Evolutionary conservation across 2,329 filamentous ascomycete species (phyloP), one percentile per base, ranked within the genome.

Genomic region (Pseudopyricularia javanii): DNA sequence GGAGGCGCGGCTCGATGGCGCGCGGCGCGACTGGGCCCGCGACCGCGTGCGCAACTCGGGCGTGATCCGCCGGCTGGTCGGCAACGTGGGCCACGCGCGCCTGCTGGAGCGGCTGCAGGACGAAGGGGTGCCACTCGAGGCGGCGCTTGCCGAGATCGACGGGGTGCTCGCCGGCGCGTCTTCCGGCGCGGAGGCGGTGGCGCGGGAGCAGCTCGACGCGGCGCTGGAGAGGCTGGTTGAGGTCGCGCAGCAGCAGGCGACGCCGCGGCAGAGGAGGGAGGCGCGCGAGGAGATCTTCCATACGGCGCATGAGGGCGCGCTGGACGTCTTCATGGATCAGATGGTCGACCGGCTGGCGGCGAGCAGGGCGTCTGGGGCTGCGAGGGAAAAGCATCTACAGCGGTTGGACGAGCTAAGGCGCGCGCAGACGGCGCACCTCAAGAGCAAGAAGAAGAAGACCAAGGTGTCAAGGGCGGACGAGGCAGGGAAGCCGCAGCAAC

Each of bases 371-470:
- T 54, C 53, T 14, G 57, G 59, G 7, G 60, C 64, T 51, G 58
- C 60, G 50, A 56, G 55, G 7, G 59, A 62, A 8, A 62, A 61
- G 53, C 61, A 65, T 33, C 58, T 56, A 32, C 56, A 59, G 54
- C 60, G 64, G 37, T 59, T 67, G 24, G 78, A 82, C 35, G 64
- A 76, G 54, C 66, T 83, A 61, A 83, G 81, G 71, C 85, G 83
- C 80, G 74, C 79, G 22, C 71, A 71, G 47, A 63, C 74, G 3
- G 63, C 81, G 6, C 71, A 78, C 1, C 22, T 45, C 17, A 67
- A 74, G 17, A 63, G 67, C 0, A 64, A 67, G 33, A 66, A 83
- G 54, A 68, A 70, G 54, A 73, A 71, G 54, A 74, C 50, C 12
- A 52, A 47, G 20, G 24, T 26, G 15, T 26, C 20, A 7, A 45